A percentile compares a stretch with the other conserved stretches of the same genome.
These are phyloP conservation scores for Nemania sp. DNA, from an alignment of 2,329 filamentous ascomycete species.

Conservation along the genomic window DNA sequence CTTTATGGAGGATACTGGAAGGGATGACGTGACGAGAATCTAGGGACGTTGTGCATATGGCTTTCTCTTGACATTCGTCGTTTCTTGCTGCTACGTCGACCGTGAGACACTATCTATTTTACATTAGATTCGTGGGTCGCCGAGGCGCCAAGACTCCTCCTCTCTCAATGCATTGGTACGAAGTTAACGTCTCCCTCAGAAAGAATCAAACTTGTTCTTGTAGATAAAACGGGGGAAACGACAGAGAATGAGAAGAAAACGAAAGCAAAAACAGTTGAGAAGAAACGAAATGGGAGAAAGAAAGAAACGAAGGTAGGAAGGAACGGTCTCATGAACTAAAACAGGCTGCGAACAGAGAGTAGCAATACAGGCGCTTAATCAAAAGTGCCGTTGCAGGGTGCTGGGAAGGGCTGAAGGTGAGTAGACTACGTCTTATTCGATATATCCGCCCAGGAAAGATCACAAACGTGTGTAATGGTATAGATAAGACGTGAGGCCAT, in stretches of 20 bases:
- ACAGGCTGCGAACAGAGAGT: constrained; percentile 2
- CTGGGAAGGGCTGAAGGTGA: not conserved
- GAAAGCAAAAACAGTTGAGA: not conserved
- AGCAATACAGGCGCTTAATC: not conserved
- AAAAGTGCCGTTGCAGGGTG: not conserved
- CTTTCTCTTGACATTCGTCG: not conserved
- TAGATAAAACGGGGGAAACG: not conserved
- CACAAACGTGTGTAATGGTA: not conserved
- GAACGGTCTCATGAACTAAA: constrained; percentile 4
- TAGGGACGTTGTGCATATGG: not conserved
- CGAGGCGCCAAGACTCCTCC: constrained; percentile 4
- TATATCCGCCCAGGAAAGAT: not conserved
- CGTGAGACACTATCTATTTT: not conserved
- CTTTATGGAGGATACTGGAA: too few species aligned
- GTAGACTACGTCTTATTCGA: not conserved
- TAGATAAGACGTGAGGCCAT: not conserved
- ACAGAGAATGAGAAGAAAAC: not conserved
- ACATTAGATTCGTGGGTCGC: not conserved
- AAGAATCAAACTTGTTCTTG: not conserved
- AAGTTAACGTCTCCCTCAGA: constrained; percentile 1
- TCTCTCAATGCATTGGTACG: constrained; percentile 9
- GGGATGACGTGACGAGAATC: not conserved
- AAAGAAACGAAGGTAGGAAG: not conserved
- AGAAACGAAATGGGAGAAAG: not conserved
- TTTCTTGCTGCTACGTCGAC: constrained; percentile 1